Base-by-base conservation (phyloP, 345 rosid genomes). In the Capsella bursapastoris region DNA sequence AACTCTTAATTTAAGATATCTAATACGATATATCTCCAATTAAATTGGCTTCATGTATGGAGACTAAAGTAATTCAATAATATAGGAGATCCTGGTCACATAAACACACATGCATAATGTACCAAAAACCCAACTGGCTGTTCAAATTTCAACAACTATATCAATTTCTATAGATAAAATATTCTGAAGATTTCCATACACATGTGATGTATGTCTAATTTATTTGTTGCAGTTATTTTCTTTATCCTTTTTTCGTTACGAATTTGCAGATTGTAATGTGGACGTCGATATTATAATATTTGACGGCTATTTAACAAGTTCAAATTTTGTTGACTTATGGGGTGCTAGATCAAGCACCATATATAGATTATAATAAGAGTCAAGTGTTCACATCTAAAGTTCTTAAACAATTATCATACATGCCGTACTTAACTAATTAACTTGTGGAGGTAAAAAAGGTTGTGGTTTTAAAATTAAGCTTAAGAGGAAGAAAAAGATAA, bases 91-190 rank as follows among this genome's bases (percentile, higher is more conserved):
- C 61, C 52, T 75, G 57, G 64, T 48, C 70, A 68, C 64, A 68
- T 67, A 68, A 51, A 68, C 40, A 68, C 77, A 64, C 71, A 73
- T 75, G 79, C 79, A 75, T 53, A 44, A 75, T 45, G 45, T 60
- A 43, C 57, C 35, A 62, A 61, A 37, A 38, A 76, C 69, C 58
- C 74, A 76, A 61, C 65, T 62, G 48, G 75, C 51, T 53, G 28
- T 76, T 76, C 74, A 76, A 76, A 76, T 76, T 68, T 68, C 64
- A 68, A 69, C 34, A 76, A 76, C 74, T 68, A 68, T 49, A 40
- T 68, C 48, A 65, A 25, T 11, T 1, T 45, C 45, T 68, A 53
- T 35, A 31, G 43, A 68, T 68, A 60, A 43, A 68, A n/a, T 50
- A 67, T 38, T 75, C 18, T n/a, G 73, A 50, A 43, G 64, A 68